phyloP scores from a whole-genome alignment of 2,329 filamentous ascomycete species.

The Penicillium frequentans region DNA sequence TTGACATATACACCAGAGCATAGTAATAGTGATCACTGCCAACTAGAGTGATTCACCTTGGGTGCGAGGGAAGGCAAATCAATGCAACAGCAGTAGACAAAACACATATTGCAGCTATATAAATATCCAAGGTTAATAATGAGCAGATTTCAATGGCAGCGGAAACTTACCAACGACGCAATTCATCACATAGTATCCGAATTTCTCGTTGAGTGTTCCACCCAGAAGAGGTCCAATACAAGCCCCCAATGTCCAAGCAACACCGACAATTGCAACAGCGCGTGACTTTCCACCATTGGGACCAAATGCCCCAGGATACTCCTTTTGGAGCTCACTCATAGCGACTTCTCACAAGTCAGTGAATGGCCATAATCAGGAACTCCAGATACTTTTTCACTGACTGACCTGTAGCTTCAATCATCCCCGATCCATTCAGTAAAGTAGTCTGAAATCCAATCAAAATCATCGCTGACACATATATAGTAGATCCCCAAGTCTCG shows the following conservation, averaged over 20 bases:
- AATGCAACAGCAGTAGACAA: neutral
- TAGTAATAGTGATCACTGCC: neutral
- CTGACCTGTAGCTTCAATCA: neutral
- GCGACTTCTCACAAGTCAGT: neutral
- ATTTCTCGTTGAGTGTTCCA: neutral
- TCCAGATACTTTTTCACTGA: accelerated
- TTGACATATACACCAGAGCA: too few species aligned
- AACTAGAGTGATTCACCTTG: neutral
- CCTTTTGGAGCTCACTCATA: neutral
- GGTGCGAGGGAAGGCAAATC: neutral
- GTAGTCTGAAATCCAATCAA: neutral
- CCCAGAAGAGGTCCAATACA: neutral
- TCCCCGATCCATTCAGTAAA: neutral
- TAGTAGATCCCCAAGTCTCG: neutral
- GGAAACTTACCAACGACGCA: neutral
- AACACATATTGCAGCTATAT: neutral
- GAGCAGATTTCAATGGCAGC: neutral
- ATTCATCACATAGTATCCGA: neutral
- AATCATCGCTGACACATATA: neutral
- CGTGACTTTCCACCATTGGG: neutral
- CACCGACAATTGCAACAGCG: neutral
- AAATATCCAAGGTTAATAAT: neutral
- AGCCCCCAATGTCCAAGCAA: neutral
- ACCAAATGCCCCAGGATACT: neutral
- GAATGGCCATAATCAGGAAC: neutral